Conservation (phyloP, 164 flowering plant species). For the Berberis thunbergii region DNA sequence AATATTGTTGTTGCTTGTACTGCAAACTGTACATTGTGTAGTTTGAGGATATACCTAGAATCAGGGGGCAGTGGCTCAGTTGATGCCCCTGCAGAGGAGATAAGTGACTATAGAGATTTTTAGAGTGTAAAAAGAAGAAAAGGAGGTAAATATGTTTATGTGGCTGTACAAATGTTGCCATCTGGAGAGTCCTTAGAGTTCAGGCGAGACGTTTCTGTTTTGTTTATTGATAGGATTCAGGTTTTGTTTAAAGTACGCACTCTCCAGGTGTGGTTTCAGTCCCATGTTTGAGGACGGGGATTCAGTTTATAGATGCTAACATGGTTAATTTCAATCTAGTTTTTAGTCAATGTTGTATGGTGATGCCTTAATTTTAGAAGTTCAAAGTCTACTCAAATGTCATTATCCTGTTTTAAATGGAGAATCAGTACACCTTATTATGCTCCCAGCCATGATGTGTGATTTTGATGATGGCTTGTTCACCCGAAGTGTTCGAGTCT, state of each 20-base stretch:
- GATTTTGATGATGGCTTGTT: no score
- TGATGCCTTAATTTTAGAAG: no score
- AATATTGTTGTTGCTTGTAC: slow-evolving; percentile 49
- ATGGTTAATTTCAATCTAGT: neutral
- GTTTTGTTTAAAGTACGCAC: slow-evolving; percentile 5
- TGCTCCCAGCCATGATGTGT: no score
- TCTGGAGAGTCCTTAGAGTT: slow-evolving; percentile 40
- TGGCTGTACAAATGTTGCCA: slow-evolving; percentile 63
- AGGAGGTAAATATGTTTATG: slow-evolving; percentile 32
- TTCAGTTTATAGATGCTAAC: slow-evolving; percentile 6
- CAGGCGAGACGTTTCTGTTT: slow-evolving; percentile 35
- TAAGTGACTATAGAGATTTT: slow-evolving; percentile 38
- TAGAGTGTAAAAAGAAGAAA: slow-evolving; percentile 49
- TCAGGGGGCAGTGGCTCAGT: slow-evolving; percentile 56
- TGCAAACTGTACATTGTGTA: slow-evolving; percentile 63
- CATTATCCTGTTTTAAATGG: no score
- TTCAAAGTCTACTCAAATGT: no score
- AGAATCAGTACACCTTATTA: no score
- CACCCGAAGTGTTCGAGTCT: no score
- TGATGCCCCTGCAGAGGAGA: slow-evolving; percentile 46
- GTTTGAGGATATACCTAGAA: slow-evolving; percentile 61
- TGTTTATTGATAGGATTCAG: slow-evolving; percentile 21
- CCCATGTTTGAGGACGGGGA: slow-evolving; percentile 3
- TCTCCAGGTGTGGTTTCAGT: slow-evolving; percentile 13
- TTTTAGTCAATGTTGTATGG: no score